Evolutionary conservation across 2,329 filamentous ascomycete species (phyloP), one percentile per base, ranked within the genome.

Genomic region (Byssoonygena ceratinophila): DNA sequence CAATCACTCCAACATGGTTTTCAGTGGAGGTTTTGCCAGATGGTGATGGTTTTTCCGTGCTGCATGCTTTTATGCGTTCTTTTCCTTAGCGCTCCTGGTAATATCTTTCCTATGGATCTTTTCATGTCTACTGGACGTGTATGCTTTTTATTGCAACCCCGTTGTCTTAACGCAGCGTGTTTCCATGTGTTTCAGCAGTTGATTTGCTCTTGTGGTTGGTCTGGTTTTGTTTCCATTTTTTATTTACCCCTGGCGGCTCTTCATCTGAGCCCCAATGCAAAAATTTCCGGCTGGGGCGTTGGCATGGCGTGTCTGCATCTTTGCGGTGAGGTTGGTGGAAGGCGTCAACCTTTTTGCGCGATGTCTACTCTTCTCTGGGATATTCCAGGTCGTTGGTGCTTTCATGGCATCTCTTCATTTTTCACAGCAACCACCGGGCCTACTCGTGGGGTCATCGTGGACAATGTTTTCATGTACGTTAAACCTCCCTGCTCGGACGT

Each of bases 1-100:
- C 81, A 89, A 85, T 61, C 75, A 76, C 56, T 70, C 82, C 64
- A 82, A 77, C 72, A 85, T 87, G 81, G 86, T 94, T 79, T 94
- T 94, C 71, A 74, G 74, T 68, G 81, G 80, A 67, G 76, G 73
- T 37, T 82, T 83, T 69, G 75, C 76, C 65, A 77, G 84, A 67
- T 89, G 84, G 84, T 87, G 74, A 72, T 70, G 40, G 39, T 31
- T 29, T 12, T 55, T 51, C 53, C 63, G 18, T 55, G 50, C 51
- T 50, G 46, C 41, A 39, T 46, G 32, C 47, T 43, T 55, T 46
- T 46, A 43, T 54, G 41, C 23, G n/a, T 43, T 39, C 41, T 58
- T 48, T 57, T 27, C 55, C 54, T 45, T 61, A 52, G 49, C 39
- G 41, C 54, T 55, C 57, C 53, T 52, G 56, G 47, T 57, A 55